Evolutionary conservation across 1,139 yeast species (phyloP).

Genomic region (Lodderomyces oxycetoniae): DNA sequence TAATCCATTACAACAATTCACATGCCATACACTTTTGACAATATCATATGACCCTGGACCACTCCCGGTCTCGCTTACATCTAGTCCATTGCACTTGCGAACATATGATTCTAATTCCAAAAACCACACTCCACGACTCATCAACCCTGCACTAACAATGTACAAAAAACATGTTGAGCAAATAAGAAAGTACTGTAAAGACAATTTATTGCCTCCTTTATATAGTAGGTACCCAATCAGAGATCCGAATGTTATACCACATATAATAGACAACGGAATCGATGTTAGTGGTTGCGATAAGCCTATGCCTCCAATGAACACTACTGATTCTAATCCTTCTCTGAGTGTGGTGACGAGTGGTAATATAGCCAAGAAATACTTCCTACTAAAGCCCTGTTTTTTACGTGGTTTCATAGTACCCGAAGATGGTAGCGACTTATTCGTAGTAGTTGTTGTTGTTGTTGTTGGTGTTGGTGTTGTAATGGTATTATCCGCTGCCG

Average conservation of each 20-base stretch:
- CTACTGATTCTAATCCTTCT: slow-evolving; percentile 48
- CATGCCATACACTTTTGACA: slow-evolving; percentile 83
- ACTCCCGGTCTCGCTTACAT: slow-evolving; percentile 81
- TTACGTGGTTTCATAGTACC: background rate
- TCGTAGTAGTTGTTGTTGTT: slow-evolving; percentile 2
- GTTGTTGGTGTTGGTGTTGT: slow-evolving; percentile 3
- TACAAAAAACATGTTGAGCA: slow-evolving; percentile 41
- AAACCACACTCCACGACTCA: slow-evolving; percentile 78
- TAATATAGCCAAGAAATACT: slow-evolving; percentile 36
- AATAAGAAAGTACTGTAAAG: slow-evolving; percentile 39
- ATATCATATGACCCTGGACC: slow-evolving; percentile 96
- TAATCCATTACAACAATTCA: slow-evolving; percentile 91
- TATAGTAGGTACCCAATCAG: slow-evolving; percentile 34
- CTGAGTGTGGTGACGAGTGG: slow-evolving; percentile 43
- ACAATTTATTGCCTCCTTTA: slow-evolving; percentile 39
- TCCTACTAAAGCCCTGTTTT: slow-evolving; percentile 20
- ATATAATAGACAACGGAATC: slow-evolving; percentile 35
- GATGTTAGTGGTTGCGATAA: slow-evolving; percentile 36
- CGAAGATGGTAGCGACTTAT: background rate
- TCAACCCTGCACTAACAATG: slow-evolving; percentile 42
- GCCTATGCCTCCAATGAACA: slow-evolving; percentile 47
- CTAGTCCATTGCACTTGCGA: slow-evolving; percentile 70
- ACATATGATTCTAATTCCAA: slow-evolving; percentile 69
- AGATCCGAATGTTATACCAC: slow-evolving; percentile 34
- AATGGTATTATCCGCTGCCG: background rate